Base-by-base conservation (phyloP, 1,284 basidiomycete species). In the Boletus putidus region DNA sequence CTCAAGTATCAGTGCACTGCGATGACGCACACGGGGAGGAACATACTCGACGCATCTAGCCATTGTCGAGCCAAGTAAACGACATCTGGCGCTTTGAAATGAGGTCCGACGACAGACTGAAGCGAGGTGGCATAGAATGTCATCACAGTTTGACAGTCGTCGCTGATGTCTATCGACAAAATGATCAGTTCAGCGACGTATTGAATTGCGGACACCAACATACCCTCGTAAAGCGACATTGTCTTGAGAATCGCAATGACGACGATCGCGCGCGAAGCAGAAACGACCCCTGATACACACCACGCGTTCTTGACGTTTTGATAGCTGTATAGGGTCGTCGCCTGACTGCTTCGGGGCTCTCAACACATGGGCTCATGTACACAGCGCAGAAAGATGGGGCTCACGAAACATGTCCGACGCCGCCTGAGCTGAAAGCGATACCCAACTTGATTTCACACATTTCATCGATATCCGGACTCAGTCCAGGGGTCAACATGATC, bases 41-140 rank as follows among this genome's bases (percentile, higher is more conserved):
- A 75, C 85, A 62, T 68, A 94, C 91, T 78, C 11, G 85, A 84
- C 6, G 83, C 77, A 67, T 89, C 85, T 39, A 94, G 83, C 86
- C 93, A 95, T 65, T 82, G 83, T 20, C 77, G 77, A 4, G 90
- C 89, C 46, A 96, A 79, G 62, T 84, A 86, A 9, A 85, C 79
- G 2, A 96, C 77, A 59, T 85, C 88, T 0, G 94, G 89, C 8
- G 85, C 73, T 57, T 85, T 77, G 66, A 86, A 94, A 1, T 69
- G 69, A 0, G 76, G 61, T 1, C 89, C 88, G 11, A 91, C 79
- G 11, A 76, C 75, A 25, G 82, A 76, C 0, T 82, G 79, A 31
- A 96, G 75, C 2, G 87, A 86, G 0, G 86, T 82, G 0, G 87
- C 80, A 73, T 93, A 95, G 73, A 91, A 95, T 0, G 87, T 81